phyloP scores from a whole-genome alignment of 1,284 basidiomycete species.

The Marasmius fiardii region DNA sequence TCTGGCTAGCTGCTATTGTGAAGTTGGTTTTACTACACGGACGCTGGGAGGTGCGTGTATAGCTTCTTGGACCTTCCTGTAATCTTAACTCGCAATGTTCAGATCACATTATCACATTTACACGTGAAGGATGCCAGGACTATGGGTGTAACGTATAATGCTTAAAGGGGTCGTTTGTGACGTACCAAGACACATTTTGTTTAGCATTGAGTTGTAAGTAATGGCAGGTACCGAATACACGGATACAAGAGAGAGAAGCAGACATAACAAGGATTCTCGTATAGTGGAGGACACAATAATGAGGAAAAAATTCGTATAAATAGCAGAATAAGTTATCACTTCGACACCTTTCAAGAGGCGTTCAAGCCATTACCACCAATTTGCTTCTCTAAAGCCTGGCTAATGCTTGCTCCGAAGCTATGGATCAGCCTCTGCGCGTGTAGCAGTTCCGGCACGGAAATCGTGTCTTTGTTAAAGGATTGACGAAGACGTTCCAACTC shows the following conservation, averaged over 20 bases:
- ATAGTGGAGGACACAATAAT: no score
- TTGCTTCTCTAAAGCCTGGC: not conserved
- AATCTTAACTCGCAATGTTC: not conserved
- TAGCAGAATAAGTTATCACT: not conserved
- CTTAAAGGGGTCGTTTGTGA: constrained; percentile 11
- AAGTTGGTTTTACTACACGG: constrained; percentile 70
- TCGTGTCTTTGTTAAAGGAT: not conserved
- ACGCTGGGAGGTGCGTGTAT: constrained; percentile 56
- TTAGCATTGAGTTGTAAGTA: no score
- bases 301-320: no score
- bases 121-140: constrained; percentile 51
- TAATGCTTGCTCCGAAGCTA: not conserved
- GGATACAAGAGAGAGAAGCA: no score
- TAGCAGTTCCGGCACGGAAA: not conserved
- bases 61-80: not conserved
- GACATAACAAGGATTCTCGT: no score
- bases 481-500: not conserved
- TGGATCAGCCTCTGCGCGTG: not conserved
- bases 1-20: constrained; percentile 68
- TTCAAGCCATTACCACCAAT: not conserved
- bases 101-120: constrained; percentile 61
- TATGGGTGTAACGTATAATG: constrained; percentile 45
- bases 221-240: no score
- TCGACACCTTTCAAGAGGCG: not conserved
- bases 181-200: no score